Evolutionary conservation across 306 rosid species (phyloP).

Genomic region (Dalbergia cochinchinensis): DNA sequence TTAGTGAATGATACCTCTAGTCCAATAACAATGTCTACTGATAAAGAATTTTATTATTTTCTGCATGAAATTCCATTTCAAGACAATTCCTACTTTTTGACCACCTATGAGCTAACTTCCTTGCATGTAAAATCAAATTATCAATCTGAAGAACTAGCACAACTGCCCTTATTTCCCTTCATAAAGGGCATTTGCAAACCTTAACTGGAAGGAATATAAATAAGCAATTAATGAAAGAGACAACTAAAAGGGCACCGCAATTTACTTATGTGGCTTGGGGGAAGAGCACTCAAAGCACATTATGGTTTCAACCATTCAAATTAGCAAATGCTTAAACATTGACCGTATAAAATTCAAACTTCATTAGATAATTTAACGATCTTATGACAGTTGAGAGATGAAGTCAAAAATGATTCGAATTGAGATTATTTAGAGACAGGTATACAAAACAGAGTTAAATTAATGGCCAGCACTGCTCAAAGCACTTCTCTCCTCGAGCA

Average conservation of each 20-base stretch:
- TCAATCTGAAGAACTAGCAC: slow-evolving; percentile 3
- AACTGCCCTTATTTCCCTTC: slow-evolving; percentile 10
- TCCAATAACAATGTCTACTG: neutral
- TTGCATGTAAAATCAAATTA: slow-evolving; percentile 17
- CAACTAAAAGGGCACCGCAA: neutral
- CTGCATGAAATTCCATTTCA: slow-evolving; percentile 6
- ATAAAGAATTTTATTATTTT: neutral
- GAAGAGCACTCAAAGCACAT: neutral
- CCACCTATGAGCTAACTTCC: slow-evolving; percentile 1
- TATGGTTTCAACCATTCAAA: slow-evolving; percentile 27
- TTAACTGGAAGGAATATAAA: neutral
- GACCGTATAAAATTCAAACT: neutral
- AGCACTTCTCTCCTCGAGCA: slow-evolving; percentile 4
- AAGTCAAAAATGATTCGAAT: neutral
- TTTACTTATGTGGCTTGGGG: neutral
- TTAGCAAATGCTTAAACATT: neutral
- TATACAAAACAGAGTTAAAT: slow-evolving; percentile 16
- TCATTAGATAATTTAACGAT: slow-evolving; percentile 19
- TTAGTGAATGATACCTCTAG: slow-evolving; percentile 12
- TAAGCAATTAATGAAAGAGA: slow-evolving; percentile 24
- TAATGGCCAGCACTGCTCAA: neutral
- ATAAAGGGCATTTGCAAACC: slow-evolving; percentile 1
- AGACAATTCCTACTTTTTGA: slow-evolving; percentile 5
- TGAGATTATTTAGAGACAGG: neutral
- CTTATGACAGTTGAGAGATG: neutral